Percentiles rank a stretch among this genome's conserved stretches.
These are phyloP conservation scores for Sarocladium strictum DNA, from an alignment of 2,329 filamentous ascomycete species.

Conservation along the genomic window DNA sequence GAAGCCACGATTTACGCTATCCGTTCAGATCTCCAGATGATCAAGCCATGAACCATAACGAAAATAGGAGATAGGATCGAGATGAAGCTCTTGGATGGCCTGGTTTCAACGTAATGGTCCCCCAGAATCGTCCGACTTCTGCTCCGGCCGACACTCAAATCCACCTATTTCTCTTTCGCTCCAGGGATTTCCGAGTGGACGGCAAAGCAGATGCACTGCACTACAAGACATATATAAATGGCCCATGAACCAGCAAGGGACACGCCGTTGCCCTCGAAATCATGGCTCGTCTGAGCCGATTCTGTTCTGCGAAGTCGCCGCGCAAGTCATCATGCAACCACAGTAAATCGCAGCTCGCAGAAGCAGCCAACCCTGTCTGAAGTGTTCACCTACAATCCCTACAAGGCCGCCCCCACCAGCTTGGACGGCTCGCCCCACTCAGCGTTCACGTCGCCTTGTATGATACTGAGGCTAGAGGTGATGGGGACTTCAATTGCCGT, in stretches of 20 bases:
- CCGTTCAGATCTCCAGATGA: too few relatives aligned
- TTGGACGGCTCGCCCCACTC: neutral
- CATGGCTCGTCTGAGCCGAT: neutral
- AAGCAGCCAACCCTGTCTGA: too few relatives aligned
- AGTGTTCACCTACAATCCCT: too few relatives aligned
- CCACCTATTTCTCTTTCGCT: neutral
- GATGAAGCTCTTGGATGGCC: neutral
- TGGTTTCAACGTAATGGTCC: neutral
- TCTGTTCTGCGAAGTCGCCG: too few relatives aligned
- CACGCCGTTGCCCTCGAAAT: neutral
- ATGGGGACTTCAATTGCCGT: neutral
- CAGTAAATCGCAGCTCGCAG: too few relatives aligned
- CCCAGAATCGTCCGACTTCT: neutral
- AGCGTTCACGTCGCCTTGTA: neutral
- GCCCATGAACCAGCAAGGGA: too few relatives aligned
- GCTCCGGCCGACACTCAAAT: neutral
- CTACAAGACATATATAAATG: too few relatives aligned
- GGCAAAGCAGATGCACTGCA: too few relatives aligned
- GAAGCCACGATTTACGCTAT: too few relatives aligned
- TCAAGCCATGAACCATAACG: neutral
- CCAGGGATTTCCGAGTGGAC: neutral
- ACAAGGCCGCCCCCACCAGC: neutral
- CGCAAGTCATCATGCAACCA: neutral
- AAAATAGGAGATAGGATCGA: neutral
- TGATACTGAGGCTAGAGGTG: neutral